Base-by-base conservation (phyloP, 1,284 basidiomycete genomes). In the Xanthoconium separans region DNA sequence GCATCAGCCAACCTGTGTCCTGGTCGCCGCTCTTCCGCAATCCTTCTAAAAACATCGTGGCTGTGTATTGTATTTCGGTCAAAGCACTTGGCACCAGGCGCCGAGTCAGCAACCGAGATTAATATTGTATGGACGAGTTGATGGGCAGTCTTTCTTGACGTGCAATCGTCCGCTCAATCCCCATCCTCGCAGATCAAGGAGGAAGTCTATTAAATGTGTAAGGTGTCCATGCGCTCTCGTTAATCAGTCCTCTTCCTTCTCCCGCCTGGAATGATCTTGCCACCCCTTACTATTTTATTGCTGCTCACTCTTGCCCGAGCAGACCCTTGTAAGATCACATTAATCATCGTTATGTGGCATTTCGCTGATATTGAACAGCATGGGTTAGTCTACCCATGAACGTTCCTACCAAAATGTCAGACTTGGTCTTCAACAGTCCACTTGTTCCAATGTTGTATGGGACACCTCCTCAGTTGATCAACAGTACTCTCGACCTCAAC, bases 401-500 rank as follows among this genome's bases (percentile, higher is more conserved):
- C 18, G 58, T 60, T 12, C 59, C 58, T 4, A n/a, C 30, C 33
- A 45, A 42, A 31, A 13, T 60, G 47, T 51, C 58, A 8, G 58
- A 60, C 9, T 4, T 10, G 3, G 31, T 59, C 39, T 64, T 60
- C 42, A 62, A 63, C 10, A 27, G 51, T 4, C 54, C 60, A 16
- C 61, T 59, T 7, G 55, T 64, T 37, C 60, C 60, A 33, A 63
- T 55, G 16, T 33, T 60, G 16, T 61, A 59, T 43, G 63, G 62
- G 22, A 64, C 58, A 6, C 62, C 62, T 31, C 61, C 61, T 42
- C 62, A 65, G 20, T 16, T 59, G 31, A 53, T 64, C 39, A 61
- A 59, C 22, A 52, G 58, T 12, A 64, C 62, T 16, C 47, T 64
- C 30, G 56, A 65, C 22, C 50, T 64, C 37, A 57, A 46, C 16